Base-by-base conservation (phyloP, 176 grass and related monocot species). In the Saccharum officinarum region DNA sequence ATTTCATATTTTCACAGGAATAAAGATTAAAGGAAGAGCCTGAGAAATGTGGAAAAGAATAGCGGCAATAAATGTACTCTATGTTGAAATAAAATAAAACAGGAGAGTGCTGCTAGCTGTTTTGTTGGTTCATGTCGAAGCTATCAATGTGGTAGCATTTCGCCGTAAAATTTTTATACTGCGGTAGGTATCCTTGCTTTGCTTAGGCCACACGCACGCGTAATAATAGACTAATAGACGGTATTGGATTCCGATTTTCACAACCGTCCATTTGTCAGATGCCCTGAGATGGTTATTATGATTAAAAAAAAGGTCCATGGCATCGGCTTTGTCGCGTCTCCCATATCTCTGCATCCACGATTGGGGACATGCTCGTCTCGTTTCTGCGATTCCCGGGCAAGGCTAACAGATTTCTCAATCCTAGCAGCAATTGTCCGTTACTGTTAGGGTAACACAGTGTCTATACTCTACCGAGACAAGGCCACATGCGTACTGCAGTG, bases 211-310 rank as follows among this genome's bases (percentile, higher is more conserved):
- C 78, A 83, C 79, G 79, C 57, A 25, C 8, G n/a, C 22, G 60
- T 37, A 64, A 12, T 1, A 71, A 66, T 66, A 66, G 37, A 78
- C 37, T 66, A 86, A 18, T 45, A 3, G 74, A 73, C 2, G 39
- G 84, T n/a, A 86, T 78, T 79, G 67, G 75, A 83, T 90, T 90
- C 89, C 39, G 17, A 47, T 86, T 87, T 75, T 79, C 11, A 13
- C 80, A 33, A 0, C 75, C 84, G 66, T 41, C 59, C 80, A 87
- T 86, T 90, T 83, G 47, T 75, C 61, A 49, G 74, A 69, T 85
- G 28, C 72, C 47, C 75, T 60, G 45, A 12, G 15, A 13, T 30
- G 11, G 60, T 69, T 69, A 69, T 6, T 28, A 36, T 13, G n/a
- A n/a, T n/a, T n/a, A n/a, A n/a, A n/a, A 69, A 69, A 83, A 84